These are phyloP conservation scores for Daldinia sp. DNA, from an alignment of 2,329 filamentous ascomycete genomes.

Conservation along the genomic window DNA sequence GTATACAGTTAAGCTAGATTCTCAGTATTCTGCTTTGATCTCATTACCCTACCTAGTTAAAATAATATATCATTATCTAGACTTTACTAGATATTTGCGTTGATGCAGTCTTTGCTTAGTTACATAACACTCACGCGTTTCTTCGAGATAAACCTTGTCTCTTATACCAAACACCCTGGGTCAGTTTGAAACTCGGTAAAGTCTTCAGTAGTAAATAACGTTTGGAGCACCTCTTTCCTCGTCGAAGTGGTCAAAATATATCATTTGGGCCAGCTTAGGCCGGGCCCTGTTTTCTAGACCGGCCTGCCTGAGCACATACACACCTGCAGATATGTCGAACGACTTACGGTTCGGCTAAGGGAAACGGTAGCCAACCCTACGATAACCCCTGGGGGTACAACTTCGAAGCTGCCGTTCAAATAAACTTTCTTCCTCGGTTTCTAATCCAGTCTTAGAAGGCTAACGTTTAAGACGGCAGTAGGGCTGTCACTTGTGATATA, in stretches of 20 bases:
- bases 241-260: neutral
- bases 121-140: neutral
- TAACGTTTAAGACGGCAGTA: neutral
- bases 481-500: conserved; percentile 1
- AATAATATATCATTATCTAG: neutral
- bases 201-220: neutral
- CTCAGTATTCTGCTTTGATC: neutral
- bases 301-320: neutral
- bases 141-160: neutral
- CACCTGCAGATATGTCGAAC: conserved; percentile 1
- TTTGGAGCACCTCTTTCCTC: neutral
- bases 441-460: neutral
- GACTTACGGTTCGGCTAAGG: neutral
- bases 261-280: neutral
- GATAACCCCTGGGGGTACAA: conserved; percentile 7
- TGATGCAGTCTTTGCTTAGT: neutral
- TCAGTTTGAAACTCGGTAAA: neutral
- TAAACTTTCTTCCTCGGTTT: neutral
- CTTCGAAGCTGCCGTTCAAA: neutral
- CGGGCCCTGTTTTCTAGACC: neutral
- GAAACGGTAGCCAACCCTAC: conserved; percentile 4
- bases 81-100: neutral
- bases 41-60: neutral
- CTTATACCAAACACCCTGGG: neutral
- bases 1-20: neutral